Percentiles rank a stretch among this genome's conserved stretches.
Evolutionary conservation across 768 basidiomycete species (phyloP).

Genomic region (Pulveroboletus sp.): DNA sequence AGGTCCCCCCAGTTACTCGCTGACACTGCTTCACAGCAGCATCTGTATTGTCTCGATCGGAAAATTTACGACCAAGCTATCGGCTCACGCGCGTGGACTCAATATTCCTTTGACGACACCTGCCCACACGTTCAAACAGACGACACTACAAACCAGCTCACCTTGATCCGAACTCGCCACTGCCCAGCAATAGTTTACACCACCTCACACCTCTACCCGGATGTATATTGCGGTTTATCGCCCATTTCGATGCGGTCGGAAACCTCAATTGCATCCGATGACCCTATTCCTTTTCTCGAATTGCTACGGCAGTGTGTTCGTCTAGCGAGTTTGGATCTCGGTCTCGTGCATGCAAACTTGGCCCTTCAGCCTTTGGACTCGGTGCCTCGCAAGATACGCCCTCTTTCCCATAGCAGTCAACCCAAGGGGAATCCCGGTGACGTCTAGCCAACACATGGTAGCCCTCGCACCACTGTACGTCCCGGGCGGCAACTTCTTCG

Average conservation of each 20-base stretch:
- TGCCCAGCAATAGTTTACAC: not conserved
- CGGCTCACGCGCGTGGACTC: not conserved
- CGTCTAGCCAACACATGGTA: not conserved
- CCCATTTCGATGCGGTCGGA: constrained; percentile 11
- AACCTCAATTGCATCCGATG: constrained; percentile 4
- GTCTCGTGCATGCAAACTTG: constrained; percentile 7
- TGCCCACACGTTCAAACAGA: constrained; percentile 10
- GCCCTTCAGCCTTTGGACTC: constrained; percentile 2
- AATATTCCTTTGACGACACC: constrained; percentile 6
- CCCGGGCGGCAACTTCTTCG: not conserved
- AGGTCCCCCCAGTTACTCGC: too few relatives aligned
- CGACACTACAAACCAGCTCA: constrained; percentile 8
- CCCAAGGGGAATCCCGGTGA: not conserved
- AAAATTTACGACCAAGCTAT: not conserved
- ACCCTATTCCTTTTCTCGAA: not conserved
- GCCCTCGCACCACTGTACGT: not conserved
- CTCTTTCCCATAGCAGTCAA: not conserved
- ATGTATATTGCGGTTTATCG: not conserved
- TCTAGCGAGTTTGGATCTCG: constrained; percentile 5
- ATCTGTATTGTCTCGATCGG: too few relatives aligned
- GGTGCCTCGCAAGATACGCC: too few relatives aligned
- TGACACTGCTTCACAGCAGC: too few relatives aligned
- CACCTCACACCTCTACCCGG: constrained; percentile 3
- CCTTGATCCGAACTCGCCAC: constrained; percentile 5
- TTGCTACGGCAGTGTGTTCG: not conserved